Percentiles rank a stretch among this genome's conserved stretches.
phyloP scores from a whole-genome alignment of 2,329 filamentous ascomycete species.

The Exophiala bonariae region DNA sequence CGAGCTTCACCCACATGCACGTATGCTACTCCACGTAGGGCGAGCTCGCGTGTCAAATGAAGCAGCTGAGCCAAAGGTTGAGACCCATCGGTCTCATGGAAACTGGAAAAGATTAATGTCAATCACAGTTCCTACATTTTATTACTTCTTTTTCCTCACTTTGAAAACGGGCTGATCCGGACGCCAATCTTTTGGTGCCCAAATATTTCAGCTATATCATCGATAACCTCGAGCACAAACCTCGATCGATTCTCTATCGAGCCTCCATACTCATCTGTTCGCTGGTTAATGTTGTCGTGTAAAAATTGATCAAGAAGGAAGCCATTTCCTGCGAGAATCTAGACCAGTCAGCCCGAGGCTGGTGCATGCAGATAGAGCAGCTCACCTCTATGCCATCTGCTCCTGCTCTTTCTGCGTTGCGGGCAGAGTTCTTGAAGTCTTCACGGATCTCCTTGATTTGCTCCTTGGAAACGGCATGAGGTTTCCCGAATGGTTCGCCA shows the following conservation, averaged over 20 bases:
- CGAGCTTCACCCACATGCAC: neutral
- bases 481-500: no score
- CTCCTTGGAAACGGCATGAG: no score
- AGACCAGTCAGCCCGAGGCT: neutral
- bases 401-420: no score
- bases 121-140: neutral
- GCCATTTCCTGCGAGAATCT: neutral
- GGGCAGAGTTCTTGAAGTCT: no score
- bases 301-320: neutral
- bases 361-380: no score
- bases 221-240: neutral
- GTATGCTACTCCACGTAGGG: constrained; percentile 1
- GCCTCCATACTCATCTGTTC: neutral
- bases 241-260: neutral
- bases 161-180: neutral
- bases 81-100: constrained; percentile 54
- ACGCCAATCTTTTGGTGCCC: neutral
- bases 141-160: no score
- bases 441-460: no score
- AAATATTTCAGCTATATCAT: neutral
- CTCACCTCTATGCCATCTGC: no score
- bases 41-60: constrained; percentile 39
- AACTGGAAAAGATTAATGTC: constrained; percentile 54
- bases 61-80: constrained; percentile 46
- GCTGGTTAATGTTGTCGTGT: neutral